Evolutionary conservation across 495 filamentous ascomycete species (phyloP).

Genomic region (Neurospora sp.): DNA sequence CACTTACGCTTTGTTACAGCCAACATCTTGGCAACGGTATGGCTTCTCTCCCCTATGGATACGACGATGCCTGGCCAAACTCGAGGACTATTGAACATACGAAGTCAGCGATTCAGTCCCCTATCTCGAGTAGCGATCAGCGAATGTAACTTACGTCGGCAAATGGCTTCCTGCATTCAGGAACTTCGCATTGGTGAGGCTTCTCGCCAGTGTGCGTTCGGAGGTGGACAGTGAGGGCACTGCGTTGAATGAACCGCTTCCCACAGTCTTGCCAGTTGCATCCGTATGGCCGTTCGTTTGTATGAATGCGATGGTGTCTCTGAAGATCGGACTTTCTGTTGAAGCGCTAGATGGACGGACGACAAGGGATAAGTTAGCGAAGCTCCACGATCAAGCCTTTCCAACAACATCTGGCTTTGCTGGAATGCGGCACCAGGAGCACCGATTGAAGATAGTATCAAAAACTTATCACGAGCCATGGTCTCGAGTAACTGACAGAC

Average conservation of each 20-base stretch:
- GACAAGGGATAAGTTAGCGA: not conserved
- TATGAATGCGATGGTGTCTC: conserved; percentile 82
- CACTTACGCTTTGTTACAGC: conserved; percentile 70
- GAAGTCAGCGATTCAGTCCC: conserved; percentile 26
- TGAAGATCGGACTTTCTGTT: conserved; percentile 89
- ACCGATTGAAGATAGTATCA: not conserved
- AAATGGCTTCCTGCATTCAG: conserved; percentile 75
- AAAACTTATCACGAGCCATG: not conserved
- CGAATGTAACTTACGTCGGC: conserved; percentile 57
- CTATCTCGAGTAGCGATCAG: not conserved
- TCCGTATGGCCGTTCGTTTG: conserved; percentile 75
- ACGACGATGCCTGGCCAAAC: conserved; percentile 73
- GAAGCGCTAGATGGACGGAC: conserved; percentile 52
- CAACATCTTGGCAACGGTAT: conserved; percentile 68
- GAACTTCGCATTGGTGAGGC: conserved; percentile 71
- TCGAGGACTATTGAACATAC: conserved; percentile 55
- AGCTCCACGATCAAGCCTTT: not conserved
- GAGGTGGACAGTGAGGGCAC: conserved; percentile 77
- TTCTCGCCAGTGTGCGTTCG: conserved; percentile 87
- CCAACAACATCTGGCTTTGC: not conserved
- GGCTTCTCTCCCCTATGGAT: conserved; percentile 81
- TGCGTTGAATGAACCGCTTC: conserved; percentile 86
- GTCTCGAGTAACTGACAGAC: not conserved
- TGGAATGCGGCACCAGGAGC: not conserved
- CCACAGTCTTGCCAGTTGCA: conserved; percentile 61